Conservation (phyloP, 192 early-diverging fungal species). For the Spinellus fusiger region DNA sequence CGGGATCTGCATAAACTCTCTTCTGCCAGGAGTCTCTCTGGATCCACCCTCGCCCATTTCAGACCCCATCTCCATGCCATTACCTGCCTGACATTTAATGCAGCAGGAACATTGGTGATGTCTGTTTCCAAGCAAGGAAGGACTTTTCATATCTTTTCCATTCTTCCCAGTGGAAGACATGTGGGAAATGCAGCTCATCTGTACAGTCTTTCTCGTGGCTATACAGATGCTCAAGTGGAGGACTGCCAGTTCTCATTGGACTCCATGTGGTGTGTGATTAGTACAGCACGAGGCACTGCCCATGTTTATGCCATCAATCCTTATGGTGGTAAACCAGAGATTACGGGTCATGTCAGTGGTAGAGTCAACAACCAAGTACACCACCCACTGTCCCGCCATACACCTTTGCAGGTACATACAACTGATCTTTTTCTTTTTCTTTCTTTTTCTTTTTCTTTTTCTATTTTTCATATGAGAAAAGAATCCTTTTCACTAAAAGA, state of each 20-base stretch:
- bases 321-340: slow-evolving; percentile 51
- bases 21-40: slow-evolving; percentile 16
- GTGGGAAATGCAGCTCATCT: slow-evolving; percentile 40
- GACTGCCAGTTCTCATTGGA: slow-evolving; percentile 63
- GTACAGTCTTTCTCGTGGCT: slow-evolving; percentile 74
- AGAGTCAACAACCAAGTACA: slow-evolving; percentile 29
- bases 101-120: slow-evolving; percentile 58
- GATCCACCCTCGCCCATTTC: slow-evolving; percentile 60
- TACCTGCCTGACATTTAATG: slow-evolving; percentile 54
- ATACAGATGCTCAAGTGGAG: slow-evolving; percentile 69
- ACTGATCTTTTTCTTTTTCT: background rate
- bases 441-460: no score
- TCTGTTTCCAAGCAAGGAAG: slow-evolving; percentile 69
- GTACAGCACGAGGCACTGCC: slow-evolving; percentile 67
- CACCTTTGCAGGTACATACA: slow-evolving; percentile 12
- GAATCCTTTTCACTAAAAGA: no score
- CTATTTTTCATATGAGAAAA: no score
- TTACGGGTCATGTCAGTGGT: slow-evolving; percentile 45
- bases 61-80: slow-evolving; percentile 66
- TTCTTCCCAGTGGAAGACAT: slow-evolving; percentile 30
- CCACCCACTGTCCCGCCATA: slow-evolving; percentile 20
- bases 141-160: slow-evolving; percentile 66
- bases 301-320: slow-evolving; percentile 69
- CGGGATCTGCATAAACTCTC: slow-evolving; percentile 34
- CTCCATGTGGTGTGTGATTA: slow-evolving; percentile 70